phyloP scores from a whole-genome alignment of 345 rosid species.

The Geranium brycei region DNA sequence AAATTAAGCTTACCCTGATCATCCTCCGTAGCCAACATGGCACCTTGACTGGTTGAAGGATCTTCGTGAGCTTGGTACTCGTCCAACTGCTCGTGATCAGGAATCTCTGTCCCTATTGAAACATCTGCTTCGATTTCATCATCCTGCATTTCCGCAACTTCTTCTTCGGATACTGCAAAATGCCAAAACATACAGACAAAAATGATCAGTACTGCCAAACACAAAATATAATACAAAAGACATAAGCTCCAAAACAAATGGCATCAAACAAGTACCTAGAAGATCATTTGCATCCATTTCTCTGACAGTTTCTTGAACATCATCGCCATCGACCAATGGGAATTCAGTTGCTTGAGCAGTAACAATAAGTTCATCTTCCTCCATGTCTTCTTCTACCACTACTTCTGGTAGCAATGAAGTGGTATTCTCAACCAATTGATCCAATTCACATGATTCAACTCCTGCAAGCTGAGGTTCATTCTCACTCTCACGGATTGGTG shows the following conservation, averaged over 20 bases:
- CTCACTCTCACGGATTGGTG: slow-evolving; percentile 19
- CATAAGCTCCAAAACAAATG: no score
- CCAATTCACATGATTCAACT: background rate
- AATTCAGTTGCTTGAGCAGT: slow-evolving; percentile 14
- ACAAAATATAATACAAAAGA: no score
- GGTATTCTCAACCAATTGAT: slow-evolving; percentile 10
- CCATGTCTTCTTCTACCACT: slow-evolving; percentile 4
- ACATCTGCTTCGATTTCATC: slow-evolving; percentile 60
- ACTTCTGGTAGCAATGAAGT: background rate
- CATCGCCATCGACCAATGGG: slow-evolving; percentile 9
- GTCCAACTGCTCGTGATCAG: slow-evolving; percentile 36
- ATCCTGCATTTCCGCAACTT: slow-evolving; percentile 17
- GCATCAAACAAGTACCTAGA: slow-evolving; percentile 28
- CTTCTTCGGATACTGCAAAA: slow-evolving; percentile 30
- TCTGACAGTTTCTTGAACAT: slow-evolving; percentile 13
- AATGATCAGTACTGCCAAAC: no score
- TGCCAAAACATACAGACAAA: no score
- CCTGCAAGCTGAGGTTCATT: slow-evolving; percentile 10
- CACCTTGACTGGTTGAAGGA: slow-evolving; percentile 17
- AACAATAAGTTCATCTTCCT: slow-evolving; percentile 18
- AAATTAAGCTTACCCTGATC: slow-evolving; percentile 25
- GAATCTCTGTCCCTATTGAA: slow-evolving; percentile 82
- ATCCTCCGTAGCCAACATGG: slow-evolving; percentile 7
- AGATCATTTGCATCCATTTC: slow-evolving; percentile 10
- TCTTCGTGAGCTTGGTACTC: no score